Percentiles rank a stretch among this genome's conserved stretches.
Conservation (phyloP, 2,329 filamentous ascomycete species). For the Fusarium pseudocircinatum region DNA sequence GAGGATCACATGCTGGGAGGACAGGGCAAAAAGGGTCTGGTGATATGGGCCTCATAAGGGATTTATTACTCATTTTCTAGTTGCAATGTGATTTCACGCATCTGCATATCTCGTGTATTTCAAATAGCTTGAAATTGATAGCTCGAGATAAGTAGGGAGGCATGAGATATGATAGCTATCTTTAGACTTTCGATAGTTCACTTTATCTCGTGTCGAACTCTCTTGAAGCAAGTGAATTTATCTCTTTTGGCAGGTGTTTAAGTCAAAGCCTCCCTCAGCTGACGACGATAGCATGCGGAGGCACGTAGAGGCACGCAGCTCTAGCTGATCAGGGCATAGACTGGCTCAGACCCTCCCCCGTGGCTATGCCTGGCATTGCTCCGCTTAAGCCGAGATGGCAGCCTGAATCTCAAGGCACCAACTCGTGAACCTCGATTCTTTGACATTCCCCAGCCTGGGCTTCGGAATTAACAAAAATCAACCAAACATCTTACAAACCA, state of each 20-base stretch:
- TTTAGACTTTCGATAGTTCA: neutral
- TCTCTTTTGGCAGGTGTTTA: neutral
- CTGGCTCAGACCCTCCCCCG: neutral
- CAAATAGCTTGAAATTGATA: neutral
- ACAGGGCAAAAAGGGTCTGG: neutral
- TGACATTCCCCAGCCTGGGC: conserved; percentile 15
- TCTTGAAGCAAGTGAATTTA: neutral
- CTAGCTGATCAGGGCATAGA: conserved; percentile 4
- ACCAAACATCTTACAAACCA: conserved; percentile 35
- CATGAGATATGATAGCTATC: neutral
- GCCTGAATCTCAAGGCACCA: conserved; percentile 19
- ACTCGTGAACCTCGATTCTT: conserved; percentile 3
- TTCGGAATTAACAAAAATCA: conserved; percentile 19
- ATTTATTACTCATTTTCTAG: neutral
- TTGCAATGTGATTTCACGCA: neutral
- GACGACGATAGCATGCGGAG: neutral
- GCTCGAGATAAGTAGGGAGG: neutral
- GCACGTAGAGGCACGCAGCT: neutral
- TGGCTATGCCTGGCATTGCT: neutral
- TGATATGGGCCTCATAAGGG: neutral
- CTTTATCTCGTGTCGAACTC: neutral
- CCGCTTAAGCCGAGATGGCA: conserved; percentile 10
- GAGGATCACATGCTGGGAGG: neutral
- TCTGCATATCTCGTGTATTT: neutral
- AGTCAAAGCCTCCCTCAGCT: neutral